Base-by-base conservation (phyloP, 1,284 basidiomycete genomes). In the Rhodotorula mucilaginosa region DNA sequence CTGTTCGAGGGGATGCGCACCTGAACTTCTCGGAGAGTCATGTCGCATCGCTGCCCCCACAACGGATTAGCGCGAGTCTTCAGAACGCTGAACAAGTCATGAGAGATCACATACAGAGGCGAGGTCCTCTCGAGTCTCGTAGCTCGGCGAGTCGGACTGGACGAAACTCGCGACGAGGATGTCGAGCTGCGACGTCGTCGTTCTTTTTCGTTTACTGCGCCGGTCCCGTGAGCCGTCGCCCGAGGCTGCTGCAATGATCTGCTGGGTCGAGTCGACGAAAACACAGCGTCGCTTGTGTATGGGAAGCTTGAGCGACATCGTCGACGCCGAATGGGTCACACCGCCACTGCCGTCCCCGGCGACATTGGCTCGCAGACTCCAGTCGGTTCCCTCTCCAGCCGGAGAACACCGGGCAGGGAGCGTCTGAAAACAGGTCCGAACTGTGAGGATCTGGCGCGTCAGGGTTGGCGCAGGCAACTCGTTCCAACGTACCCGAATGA, bases 11-110 rank as follows among this genome's bases (percentile, higher is more conserved):
- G 13, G 15, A n/a, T 64, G 21, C 62, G 23, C 16, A 56, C 62
- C n/a, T 64, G 79, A 0, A 79, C 78, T 59, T 80, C 79, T 0
- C 79, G 74, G 57, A 79, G 79, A n/a, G 78, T 73, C 79, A 79
- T 80, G 19, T 66, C 72, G 12, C 67, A 60, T 18, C 62, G 51
- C 59, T 76, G 52, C 8, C 48, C 18, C 15, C 23, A 5, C 26
- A 13, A 26, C 21, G 31, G 5, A 15, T 23, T n/a, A 12, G 29
- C 52, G 44, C 34, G 4, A 21, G 15, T 6, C 0, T 2, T 13
- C 6, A 2, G 0, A 5, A 1, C 21, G 31, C 21, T 16, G 1
- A n/a, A 13, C 23, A 19, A 19, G 6, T n/a, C 5, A n/a, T 8
- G n/a, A 12, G n/a, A 16, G 5, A 23, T 26, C 2, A 51, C 70